Evolutionary conservation across 352 stramenopile species (phyloP).

Genomic region (Globisporangium uncinulatum): DNA sequence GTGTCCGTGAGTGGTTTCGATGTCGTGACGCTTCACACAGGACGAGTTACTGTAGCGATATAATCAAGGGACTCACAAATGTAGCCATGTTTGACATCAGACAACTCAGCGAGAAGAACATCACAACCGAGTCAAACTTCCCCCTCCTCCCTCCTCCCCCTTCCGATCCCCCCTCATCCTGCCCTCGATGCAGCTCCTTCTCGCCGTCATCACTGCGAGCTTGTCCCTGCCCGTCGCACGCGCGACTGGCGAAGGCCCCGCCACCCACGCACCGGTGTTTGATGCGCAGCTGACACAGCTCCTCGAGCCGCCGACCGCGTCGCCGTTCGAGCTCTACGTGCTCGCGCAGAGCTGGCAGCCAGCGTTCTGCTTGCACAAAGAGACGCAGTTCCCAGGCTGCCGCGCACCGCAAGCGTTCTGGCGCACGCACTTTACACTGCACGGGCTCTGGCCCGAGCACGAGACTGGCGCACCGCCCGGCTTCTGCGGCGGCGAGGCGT

Average conservation of each 20-base stretch:
- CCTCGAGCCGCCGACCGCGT: not conserved
- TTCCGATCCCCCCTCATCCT: not conserved
- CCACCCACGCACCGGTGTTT: not conserved
- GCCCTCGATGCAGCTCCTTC: not conserved
- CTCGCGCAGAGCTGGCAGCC: slow-evolving; percentile 89
- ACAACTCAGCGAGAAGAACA: too few species aligned
- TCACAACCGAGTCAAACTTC: too few species aligned
- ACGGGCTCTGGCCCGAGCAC: slow-evolving; percentile 87
- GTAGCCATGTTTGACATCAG: too few species aligned
- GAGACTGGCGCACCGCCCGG: slow-evolving; percentile 56
- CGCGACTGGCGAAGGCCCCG: not conserved
- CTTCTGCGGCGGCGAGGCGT: slow-evolving; percentile 68
- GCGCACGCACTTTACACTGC: slow-evolving; percentile 83
- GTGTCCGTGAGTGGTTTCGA: not conserved
- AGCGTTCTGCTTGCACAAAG: slow-evolving; percentile 70
- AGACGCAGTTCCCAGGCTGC: slow-evolving; percentile 64
- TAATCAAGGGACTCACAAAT: too few species aligned
- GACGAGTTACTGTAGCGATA: not conserved
- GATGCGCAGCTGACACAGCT: not conserved
- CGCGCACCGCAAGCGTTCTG: slow-evolving; percentile 56
- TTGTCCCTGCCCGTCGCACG: not conserved
- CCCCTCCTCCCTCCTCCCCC: too few species aligned
- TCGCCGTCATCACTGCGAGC: not conserved
- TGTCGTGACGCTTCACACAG: not conserved
- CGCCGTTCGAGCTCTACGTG: slow-evolving; percentile 85